Base-by-base conservation (phyloP, 805 yeast species). In the Candida golubevii region DNA sequence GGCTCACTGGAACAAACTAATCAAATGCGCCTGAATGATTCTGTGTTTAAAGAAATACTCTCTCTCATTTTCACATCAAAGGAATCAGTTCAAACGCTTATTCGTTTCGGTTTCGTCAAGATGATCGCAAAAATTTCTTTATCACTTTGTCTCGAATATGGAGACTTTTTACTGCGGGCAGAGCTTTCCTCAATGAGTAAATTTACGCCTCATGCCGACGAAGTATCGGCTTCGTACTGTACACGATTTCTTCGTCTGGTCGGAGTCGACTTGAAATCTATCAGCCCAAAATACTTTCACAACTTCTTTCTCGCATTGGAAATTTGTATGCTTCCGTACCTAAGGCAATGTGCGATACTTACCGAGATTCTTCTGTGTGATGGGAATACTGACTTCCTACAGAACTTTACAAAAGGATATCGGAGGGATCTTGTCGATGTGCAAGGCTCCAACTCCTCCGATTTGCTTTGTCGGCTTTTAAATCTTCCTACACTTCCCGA, bases 1-100 rank as follows among this genome's bases (percentile, higher is more conserved):
- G 23, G 23, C 23, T 18, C 23, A 18, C 23, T 18, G 23, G 23
- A 18, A 18, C 23, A 18, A 18, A 18, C 23, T 18, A 5, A 18
- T 18, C 23, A 18, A 18, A 5, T 18, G 4, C 23, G 23, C 23
- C 23, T 18, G 23, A 18, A 18, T 18, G 62, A 63, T 47, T 69
- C 72, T 9, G 59, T 62, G 10, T 66, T 73, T 44, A 61, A 63
- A 15, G 78, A 75, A 45, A 55, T 68, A 5, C 54, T 73, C 10
- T 49, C 65, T 29, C 49, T 74, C 9, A 73, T 59, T 39, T 69
- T 75, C 44, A 76, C 73, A 49, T 71, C 77, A 6, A 69, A 68
- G 42, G 76, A 73, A 44, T 68, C 79, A 0, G 60, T 75, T 8
- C 57, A 54, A 7, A 63, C 72, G 1, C 45, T 73, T 26, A 51